These are phyloP conservation scores for Aspergillus vadensis DNA, from an alignment of 2,329 filamentous ascomycete genomes.

Conservation along the genomic window DNA sequence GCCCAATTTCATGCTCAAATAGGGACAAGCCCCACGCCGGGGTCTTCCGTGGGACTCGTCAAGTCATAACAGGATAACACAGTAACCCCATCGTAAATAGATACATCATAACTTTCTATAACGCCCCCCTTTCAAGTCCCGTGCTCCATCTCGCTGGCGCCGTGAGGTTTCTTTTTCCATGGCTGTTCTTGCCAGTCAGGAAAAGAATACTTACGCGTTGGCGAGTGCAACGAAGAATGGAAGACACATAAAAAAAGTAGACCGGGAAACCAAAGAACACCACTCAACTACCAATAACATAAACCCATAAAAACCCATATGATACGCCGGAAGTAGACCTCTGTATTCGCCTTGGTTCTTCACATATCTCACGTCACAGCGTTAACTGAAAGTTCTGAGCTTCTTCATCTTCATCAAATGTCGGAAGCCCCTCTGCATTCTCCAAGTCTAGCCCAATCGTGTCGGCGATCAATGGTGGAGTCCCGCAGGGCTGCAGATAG, in stretches of 20 bases:
- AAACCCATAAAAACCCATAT: background rate
- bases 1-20: background rate
- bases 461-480: slow-evolving; percentile 45
- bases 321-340: background rate
- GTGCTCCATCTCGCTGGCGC: slow-evolving; percentile 4
- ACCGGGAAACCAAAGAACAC: background rate
- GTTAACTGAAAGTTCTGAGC: slow-evolving; percentile 44
- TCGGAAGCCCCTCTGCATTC: slow-evolving; percentile 32
- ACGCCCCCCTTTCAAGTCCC: slow-evolving; percentile 6
- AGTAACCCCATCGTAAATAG: background rate
- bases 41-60: background rate
- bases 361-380: slow-evolving; percentile 26
- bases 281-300: background rate
- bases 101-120: background rate
- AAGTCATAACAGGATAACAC: background rate
- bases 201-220: background rate
- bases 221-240: background rate
- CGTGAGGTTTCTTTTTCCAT: background rate
- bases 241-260: background rate
- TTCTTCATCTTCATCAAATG: slow-evolving; percentile 43
- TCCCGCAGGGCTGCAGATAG: slow-evolving; percentile 47
- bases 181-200: background rate
- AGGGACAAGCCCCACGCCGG: background rate
- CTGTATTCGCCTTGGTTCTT: background rate
- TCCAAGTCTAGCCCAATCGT: slow-evolving; percentile 43